phyloP scores from a whole-genome alignment of 2,329 filamentous ascomycete genomes.

The Xylaria sp. region DNA sequence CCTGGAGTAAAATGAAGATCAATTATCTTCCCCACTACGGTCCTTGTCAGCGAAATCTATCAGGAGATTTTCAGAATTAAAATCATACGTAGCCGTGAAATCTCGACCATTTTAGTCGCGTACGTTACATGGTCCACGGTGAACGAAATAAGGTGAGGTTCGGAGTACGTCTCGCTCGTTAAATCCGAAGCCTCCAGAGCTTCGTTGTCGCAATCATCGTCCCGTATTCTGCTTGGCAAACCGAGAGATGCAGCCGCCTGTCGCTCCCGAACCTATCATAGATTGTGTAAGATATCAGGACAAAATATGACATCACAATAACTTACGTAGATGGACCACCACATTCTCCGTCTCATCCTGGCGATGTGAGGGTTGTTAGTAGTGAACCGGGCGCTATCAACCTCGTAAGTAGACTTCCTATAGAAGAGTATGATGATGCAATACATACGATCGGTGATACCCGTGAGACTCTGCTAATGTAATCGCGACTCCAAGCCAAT shows the following conservation, averaged over 20 bases:
- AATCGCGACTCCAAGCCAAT: slow-evolving; percentile 3
- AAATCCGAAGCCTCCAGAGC: not conserved
- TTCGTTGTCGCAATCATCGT: slow-evolving; percentile 5
- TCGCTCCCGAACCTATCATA: not conserved
- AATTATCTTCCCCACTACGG: slow-evolving; percentile 3
- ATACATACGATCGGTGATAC: slow-evolving; percentile 4
- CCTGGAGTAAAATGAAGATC: slow-evolving; percentile 6
- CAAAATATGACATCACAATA: not conserved
- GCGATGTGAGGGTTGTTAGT: not conserved
- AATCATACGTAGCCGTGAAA: slow-evolving; percentile 2
- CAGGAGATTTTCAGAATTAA: not conserved
- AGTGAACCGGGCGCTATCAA: not conserved
- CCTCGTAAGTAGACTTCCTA: not conserved
- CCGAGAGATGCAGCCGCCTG: slow-evolving; percentile 5
- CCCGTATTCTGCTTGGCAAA: slow-evolving; percentile 1
- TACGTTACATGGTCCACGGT: not conserved
- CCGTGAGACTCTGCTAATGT: slow-evolving; percentile 8
- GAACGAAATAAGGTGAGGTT: not conserved
- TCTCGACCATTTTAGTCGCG: slow-evolving; percentile 7
- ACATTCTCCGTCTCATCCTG: slow-evolving; percentile 1
- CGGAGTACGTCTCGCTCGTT: not conserved
- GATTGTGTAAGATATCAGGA: not conserved
- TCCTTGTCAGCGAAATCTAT: not conserved
- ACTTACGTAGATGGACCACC: slow-evolving; percentile 11
- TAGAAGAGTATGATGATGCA: not conserved